phyloP scores from a whole-genome alignment of 305 asterid species.

The Euphrasia arctica region DNA sequence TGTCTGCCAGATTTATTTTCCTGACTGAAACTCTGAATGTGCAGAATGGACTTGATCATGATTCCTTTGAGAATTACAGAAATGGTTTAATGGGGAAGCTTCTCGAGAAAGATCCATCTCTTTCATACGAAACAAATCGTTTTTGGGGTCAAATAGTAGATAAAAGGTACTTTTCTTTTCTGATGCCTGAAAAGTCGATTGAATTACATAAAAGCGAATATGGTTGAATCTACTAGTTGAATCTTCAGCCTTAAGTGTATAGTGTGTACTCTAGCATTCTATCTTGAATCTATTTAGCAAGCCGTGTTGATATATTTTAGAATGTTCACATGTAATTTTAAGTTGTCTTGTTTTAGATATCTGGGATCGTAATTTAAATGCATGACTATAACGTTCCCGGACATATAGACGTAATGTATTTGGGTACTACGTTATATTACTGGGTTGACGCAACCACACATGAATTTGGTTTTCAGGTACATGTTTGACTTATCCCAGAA shows the following conservation, averaged over 20 bases:
- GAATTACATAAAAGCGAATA: conserved; percentile 11
- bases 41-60: conserved; percentile 75
- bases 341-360: neutral
- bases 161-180: conserved; percentile 57
- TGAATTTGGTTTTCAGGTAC: conserved; percentile 55
- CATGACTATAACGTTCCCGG: neutral
- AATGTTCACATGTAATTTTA: neutral
- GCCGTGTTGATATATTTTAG: neutral
- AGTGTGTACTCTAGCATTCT: neutral
- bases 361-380: neutral
- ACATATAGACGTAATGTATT: neutral
- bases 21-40: conserved; percentile 23
- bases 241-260: conserved; percentile 5
- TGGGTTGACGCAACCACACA: conserved; percentile 3
- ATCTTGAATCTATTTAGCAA: neutral
- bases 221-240: neutral
- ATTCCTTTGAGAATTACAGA: conserved; percentile 75
- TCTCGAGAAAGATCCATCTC: conserved; percentile 97
- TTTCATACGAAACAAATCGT: conserved; percentile 76
- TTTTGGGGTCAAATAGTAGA: conserved; percentile 89
- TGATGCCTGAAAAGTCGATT: conserved; percentile 5
- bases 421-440: conserved; percentile 2
- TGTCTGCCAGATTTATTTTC: conserved; percentile 1
- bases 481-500: conserved; percentile 80
- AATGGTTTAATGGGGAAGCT: conserved; percentile 79